Evolutionary conservation across 2,329 filamentous ascomycete species (phyloP), one percentile per base, ranked within the genome.

Genomic region (Mariannaea elegans): DNA sequence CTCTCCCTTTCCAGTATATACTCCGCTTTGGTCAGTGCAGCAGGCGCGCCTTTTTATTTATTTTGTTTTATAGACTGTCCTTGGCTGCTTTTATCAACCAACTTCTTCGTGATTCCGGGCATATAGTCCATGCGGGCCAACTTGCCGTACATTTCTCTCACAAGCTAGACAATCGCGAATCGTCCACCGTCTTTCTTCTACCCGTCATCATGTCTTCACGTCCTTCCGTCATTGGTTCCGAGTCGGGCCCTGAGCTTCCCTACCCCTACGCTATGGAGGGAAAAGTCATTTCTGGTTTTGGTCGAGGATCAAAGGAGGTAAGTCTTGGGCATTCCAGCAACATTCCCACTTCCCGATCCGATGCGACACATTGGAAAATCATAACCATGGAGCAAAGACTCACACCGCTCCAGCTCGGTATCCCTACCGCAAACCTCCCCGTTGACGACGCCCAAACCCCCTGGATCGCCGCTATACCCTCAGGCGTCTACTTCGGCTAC

Each of bases 401-500:
- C 49, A 55, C 47, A 62, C 61, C 39, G 18, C 24, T 29, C 16
- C 38, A 96, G 89, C 91, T 98, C 73, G 94, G 94, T 69, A 97
- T 98, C 75, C 95, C 95, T 2, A 98, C 95, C 2, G 95, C 95
- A 74, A 99, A 98, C 81, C 87, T 98, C 42, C 88, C 88, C 69
- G 90, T 94, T 49, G 89, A 90, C 76, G 82, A 84, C 53, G 71
- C 86, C 70, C 76, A 82, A 7, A 78, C 82, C 29, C 80, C 84
- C 9, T 90, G 87, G 87, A 88, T 90, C 73, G 75, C 78, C 31
- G 80, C 84, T 66, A 82, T 91, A 54, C 81, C 86, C 58, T 92
- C 89, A 1, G 95, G 95, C 65, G 91, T 98, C 64, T 98, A 98
- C 84, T 98, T 94, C 74, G 95, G 95, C 72, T 97, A 91, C 82